Conservation (phyloP, 805 yeast species). For the Starmerella stellata region DNA sequence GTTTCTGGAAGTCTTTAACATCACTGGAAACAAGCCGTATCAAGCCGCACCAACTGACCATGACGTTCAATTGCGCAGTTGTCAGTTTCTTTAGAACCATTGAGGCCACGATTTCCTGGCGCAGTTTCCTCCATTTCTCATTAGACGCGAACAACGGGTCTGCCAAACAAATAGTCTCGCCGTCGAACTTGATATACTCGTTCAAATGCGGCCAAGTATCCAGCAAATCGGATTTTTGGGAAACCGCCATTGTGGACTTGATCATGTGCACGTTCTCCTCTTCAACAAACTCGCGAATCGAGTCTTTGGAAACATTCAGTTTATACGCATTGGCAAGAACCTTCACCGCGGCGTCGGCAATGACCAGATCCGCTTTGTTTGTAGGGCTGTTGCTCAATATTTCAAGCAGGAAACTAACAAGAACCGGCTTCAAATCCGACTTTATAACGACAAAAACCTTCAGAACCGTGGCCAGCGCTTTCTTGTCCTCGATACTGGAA, state of each 20-base stretch:
- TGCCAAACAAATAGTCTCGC: neutral
- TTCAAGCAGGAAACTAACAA: conserved; percentile 1
- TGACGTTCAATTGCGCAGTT: conserved; percentile 3
- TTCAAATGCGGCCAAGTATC: neutral
- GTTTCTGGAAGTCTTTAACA: neutral
- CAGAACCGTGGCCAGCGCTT: conserved; percentile 7
- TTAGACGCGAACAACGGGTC: neutral
- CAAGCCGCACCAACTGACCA: conserved; percentile 8
- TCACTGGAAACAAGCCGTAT: neutral
- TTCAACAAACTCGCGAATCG: neutral
- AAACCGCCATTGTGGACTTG: neutral
- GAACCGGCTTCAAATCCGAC: conserved; percentile 1
- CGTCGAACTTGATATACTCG: neutral
- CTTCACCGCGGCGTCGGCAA: neutral
- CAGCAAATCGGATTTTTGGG: neutral
- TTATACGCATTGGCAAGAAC: neutral
- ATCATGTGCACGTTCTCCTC: neutral
- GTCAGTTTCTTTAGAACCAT: neutral
- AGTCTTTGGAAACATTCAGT: neutral
- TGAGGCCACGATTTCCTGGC: neutral
- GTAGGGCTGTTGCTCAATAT: neutral
- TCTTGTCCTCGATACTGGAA: conserved; percentile 3
- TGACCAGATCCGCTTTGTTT: neutral
- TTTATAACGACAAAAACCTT: conserved; percentile 6
- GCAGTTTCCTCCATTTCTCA: neutral